These are phyloP conservation scores for Tuber brumale DNA, from an alignment of 495 filamentous ascomycete species.

Conservation along the genomic window DNA sequence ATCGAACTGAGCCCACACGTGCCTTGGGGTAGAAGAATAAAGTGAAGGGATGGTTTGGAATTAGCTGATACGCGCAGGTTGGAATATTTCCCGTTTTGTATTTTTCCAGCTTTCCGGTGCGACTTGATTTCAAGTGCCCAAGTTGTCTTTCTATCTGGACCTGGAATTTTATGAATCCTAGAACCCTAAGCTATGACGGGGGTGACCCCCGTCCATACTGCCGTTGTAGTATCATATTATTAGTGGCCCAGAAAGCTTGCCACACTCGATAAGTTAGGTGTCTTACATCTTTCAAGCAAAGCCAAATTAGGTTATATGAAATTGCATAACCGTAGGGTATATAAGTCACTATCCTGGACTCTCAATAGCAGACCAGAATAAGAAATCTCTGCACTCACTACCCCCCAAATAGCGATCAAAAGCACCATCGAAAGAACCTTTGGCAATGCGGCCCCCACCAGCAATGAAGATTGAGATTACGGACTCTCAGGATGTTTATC, in stretches of 20 bases:
- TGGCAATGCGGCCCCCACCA: background rate
- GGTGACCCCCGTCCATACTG: background rate
- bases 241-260: background rate
- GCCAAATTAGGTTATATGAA: background rate
- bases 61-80: background rate
- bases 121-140: background rate
- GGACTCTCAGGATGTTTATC: background rate
- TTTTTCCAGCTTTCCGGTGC: background rate
- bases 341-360: background rate
- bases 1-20: background rate
- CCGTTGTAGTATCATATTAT: no score
- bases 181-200: background rate
- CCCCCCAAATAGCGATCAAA: background rate
- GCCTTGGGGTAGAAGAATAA: background rate
- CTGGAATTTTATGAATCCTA: background rate
- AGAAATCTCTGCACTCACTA: background rate
- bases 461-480: background rate
- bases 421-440: background rate
- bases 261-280: background rate
- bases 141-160: background rate
- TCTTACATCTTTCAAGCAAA: background rate
- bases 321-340: background rate
- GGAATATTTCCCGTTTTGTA: background rate
- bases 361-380: background rate
- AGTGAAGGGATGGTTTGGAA: background rate